Percentiles rank a stretch among this genome's conserved stretches.
phyloP scores from a whole-genome alignment of 176 grass and related monocot genomes.

The Lolium perenne region DNA sequence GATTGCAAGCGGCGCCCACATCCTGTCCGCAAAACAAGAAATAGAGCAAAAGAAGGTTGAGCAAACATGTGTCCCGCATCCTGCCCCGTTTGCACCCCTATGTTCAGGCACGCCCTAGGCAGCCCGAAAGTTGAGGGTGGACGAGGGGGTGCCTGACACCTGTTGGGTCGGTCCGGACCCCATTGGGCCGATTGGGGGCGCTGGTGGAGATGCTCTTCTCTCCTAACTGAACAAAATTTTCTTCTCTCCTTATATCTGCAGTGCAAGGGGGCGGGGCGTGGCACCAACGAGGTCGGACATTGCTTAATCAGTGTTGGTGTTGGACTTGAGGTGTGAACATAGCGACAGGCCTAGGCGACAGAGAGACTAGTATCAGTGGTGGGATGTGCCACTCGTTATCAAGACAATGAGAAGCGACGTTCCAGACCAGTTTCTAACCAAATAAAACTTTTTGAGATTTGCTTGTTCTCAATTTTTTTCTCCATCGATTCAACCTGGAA shows the following conservation, averaged over 20 bases:
- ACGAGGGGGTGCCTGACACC: no score
- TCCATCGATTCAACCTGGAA: background rate
- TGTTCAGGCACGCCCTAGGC: no score
- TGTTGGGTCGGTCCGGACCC: no score
- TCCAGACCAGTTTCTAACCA: background rate
- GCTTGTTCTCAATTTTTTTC: background rate
- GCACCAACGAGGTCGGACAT: background rate
- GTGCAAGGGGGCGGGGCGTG: background rate
- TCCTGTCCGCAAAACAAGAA: no score
- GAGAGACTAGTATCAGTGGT: background rate
- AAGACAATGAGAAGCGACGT: background rate
- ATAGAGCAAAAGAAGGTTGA: no score
- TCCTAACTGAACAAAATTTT: background rate
- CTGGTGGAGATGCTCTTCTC: no score
- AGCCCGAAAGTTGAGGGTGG: no score
- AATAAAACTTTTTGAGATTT: background rate
- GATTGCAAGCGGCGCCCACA: no score
- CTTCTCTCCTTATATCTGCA: background rate
- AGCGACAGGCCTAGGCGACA: background rate
- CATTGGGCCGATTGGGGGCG: no score
- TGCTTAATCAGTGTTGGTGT: background rate
- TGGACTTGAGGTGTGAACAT: background rate
- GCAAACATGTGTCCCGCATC: no score
- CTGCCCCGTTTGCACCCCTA: no score
- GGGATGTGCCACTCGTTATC: background rate